phyloP scores from a whole-genome alignment of 2,329 filamentous ascomycete species.

The Xylariaceae sp. region DNA sequence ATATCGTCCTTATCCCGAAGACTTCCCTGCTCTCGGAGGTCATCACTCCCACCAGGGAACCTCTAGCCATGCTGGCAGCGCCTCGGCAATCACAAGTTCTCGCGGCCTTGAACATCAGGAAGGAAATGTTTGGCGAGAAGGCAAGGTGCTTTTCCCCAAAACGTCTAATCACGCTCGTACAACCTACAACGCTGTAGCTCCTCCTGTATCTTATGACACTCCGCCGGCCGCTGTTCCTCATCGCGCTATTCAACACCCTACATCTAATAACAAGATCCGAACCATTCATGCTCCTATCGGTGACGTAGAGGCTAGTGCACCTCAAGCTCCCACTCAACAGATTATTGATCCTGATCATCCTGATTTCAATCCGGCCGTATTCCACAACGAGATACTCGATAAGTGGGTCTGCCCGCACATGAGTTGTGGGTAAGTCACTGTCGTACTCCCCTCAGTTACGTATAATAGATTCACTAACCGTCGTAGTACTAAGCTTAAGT shows the following conservation, averaged over 20 bases:
- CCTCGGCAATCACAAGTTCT: background rate
- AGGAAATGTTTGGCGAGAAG: conserved; percentile 6
- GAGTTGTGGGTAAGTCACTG: conserved; percentile 22
- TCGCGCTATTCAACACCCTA: background rate
- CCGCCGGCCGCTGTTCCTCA: background rate
- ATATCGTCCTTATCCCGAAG: background rate
- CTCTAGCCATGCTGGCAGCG: background rate
- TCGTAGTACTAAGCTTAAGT: conserved; percentile 50
- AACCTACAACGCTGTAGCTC: conserved; percentile 17
- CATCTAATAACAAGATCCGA: conserved; percentile 3
- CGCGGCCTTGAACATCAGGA: background rate
- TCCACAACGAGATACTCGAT: conserved; percentile 9
- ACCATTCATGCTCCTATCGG: background rate
- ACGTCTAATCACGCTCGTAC: background rate
- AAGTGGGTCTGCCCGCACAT: conserved; percentile 24
- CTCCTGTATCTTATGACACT: conserved; percentile 8
- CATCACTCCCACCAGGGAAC: background rate
- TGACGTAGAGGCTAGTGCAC: background rate
- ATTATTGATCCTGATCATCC: conserved; percentile 15
- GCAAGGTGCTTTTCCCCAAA: background rate
- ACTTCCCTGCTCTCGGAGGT: background rate
- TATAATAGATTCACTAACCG: conserved; percentile 20
- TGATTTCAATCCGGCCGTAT: conserved; percentile 21
- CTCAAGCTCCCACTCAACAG: background rate
- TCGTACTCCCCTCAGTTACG: background rate